These are phyloP conservation scores for Nakaseomyces sp. DNA, from an alignment of 1,139 yeast genomes.

Conservation along the genomic window DNA sequence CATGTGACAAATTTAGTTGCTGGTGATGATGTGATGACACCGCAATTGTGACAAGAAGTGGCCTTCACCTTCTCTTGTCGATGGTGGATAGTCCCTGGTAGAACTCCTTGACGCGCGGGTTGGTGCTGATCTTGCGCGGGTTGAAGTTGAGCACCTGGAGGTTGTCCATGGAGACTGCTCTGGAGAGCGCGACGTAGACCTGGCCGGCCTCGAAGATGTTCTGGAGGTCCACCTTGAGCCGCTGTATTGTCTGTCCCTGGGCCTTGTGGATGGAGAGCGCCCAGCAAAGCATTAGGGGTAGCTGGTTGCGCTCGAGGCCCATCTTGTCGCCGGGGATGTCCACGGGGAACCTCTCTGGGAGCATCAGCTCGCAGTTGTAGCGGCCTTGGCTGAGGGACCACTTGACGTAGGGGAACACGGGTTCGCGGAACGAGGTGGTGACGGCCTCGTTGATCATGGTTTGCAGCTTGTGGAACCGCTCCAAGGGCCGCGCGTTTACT, in stretches of 20 bases:
- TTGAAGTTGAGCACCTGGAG: slow-evolving; percentile 69
- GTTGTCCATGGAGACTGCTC: slow-evolving; percentile 71
- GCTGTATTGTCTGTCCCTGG: slow-evolving; percentile 79
- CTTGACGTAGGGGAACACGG: slow-evolving; percentile 45
- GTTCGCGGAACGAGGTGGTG: slow-evolving; percentile 22
- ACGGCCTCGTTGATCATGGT: slow-evolving; percentile 34
- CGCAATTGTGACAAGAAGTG: no score
- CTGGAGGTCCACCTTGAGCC: slow-evolving; percentile 67
- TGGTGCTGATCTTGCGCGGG: slow-evolving; percentile 52
- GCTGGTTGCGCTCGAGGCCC: slow-evolving; percentile 42
- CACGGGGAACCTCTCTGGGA: slow-evolving; percentile 27
- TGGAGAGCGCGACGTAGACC: slow-evolving; percentile 81
- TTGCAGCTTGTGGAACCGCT: slow-evolving; percentile 24
- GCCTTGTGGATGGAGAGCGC: slow-evolving; percentile 86
- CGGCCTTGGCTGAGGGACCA: slow-evolving; percentile 35
- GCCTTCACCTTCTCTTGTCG: background rate
- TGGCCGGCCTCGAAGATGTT: slow-evolving; percentile 77
- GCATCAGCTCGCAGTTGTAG: slow-evolving; percentile 24
- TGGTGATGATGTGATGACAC: no score
- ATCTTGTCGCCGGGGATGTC: slow-evolving; percentile 28
- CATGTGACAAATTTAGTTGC: background rate
- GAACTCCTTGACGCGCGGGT: slow-evolving; percentile 57
- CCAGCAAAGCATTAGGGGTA: slow-evolving; percentile 78
- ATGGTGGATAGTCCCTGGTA: slow-evolving; percentile 40
- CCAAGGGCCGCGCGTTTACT: slow-evolving; percentile 17